These are phyloP conservation scores for Beauveria varroae DNA, from an alignment of 2,329 filamentous ascomycete species.

Conservation along the genomic window DNA sequence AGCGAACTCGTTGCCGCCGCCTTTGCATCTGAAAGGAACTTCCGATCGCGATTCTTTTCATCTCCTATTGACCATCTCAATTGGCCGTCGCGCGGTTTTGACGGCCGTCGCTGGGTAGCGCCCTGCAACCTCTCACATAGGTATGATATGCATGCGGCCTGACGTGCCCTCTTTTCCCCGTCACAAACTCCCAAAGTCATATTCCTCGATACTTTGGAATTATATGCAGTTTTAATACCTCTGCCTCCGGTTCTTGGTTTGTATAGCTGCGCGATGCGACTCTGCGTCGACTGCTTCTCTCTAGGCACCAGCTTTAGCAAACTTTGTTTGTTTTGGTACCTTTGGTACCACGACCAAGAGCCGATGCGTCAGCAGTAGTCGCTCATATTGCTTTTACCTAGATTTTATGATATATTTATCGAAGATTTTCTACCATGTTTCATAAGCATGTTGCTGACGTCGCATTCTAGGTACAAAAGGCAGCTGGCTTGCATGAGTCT, in stretches of 20 bases:
- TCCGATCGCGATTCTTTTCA: not conserved
- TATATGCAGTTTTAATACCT: no score
- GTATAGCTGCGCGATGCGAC: not conserved
- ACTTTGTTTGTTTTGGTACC: no score
- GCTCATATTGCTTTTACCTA: not conserved
- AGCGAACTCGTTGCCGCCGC: not conserved
- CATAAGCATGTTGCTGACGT: not conserved
- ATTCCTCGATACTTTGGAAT: not conserved
- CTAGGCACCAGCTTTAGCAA: not conserved
- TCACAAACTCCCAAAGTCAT: not conserved
- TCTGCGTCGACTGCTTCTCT: not conserved
- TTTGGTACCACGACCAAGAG: not conserved
- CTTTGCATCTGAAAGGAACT: not conserved
- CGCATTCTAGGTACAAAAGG: not conserved
- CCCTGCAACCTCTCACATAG: not conserved
- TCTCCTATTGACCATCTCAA: not conserved
- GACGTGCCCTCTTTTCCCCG: not conserved
- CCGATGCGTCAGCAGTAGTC: not conserved
- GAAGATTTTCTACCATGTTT: not conserved
- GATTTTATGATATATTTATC: no score
- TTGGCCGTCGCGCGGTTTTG: not conserved
- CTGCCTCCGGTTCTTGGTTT: not conserved
- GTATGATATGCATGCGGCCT: conserved; percentile 1
- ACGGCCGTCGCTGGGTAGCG: not conserved
- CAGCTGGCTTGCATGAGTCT: not conserved